Conservation (phyloP, 2,329 filamentous ascomycete species). For the Uncinocarpus reesii region DNA sequence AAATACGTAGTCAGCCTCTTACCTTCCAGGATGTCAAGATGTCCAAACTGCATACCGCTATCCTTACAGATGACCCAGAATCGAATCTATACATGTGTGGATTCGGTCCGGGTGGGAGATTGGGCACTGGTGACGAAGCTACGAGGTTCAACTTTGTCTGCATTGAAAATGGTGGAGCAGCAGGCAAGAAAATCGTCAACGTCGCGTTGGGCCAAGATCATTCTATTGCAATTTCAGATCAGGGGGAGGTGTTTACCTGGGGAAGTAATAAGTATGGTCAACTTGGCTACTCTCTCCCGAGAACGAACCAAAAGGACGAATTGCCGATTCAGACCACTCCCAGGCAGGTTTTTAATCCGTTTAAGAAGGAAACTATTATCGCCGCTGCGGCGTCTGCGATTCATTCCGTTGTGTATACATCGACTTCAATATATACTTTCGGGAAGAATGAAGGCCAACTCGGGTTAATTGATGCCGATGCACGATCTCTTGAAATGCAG, state of each 20-base stretch:
- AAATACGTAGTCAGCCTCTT: conserved; percentile 62
- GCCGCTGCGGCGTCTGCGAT: conserved; percentile 81
- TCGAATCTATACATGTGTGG: conserved; percentile 90
- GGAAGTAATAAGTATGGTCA: conserved; percentile 79
- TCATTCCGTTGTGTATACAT: conserved; percentile 82
- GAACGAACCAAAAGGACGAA: conserved; percentile 55
- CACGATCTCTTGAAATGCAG: conserved; percentile 79
- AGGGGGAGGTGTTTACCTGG: conserved; percentile 91
- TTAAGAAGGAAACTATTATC: conserved; percentile 74
- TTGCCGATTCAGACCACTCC: conserved; percentile 72
- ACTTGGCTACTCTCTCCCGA: conserved; percentile 70
- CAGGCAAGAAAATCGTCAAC: conserved; percentile 62
- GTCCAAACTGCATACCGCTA: conserved; percentile 83
- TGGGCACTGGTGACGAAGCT: conserved; percentile 81
- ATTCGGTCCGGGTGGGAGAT: conserved; percentile 76
- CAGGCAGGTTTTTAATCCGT: conserved; percentile 77
- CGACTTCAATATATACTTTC: conserved; percentile 76
- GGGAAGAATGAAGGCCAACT: conserved; percentile 92
- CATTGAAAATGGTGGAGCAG: conserved; percentile 62
- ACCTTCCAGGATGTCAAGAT: conserved; percentile 72
- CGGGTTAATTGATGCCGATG: conserved; percentile 88
- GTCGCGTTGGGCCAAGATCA: conserved; percentile 87
- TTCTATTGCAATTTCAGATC: conserved; percentile 70
- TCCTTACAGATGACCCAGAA: conserved; percentile 75
- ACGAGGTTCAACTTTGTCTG: conserved; percentile 80